phyloP scores from a whole-genome alignment of 2,329 filamentous ascomycete species.

The Claviceps cyperi region DNA sequence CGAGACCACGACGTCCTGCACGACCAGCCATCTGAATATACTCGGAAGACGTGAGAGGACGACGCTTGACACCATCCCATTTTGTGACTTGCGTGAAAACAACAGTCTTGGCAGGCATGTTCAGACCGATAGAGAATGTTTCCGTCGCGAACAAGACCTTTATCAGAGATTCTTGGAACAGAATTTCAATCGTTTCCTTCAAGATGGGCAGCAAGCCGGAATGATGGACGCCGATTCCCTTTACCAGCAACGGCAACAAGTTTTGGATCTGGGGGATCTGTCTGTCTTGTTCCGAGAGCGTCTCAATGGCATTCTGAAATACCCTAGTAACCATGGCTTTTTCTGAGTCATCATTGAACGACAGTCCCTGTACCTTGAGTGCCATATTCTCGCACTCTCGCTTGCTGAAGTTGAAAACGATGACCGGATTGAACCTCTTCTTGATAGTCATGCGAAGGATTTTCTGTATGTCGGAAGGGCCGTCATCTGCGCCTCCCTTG shows the following conservation, averaged over 20 bases:
- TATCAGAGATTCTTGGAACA: constrained; percentile 95
- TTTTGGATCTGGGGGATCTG: constrained; percentile 80
- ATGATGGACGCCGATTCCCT: constrained; percentile 94
- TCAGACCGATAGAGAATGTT: constrained; percentile 95
- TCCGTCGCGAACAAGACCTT: constrained; percentile 97
- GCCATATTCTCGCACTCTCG: constrained; percentile 87
- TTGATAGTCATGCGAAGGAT: constrained; percentile 98
- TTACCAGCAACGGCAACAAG: constrained; percentile 73
- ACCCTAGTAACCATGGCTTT: constrained; percentile 90
- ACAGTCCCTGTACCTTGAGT: constrained; percentile 69
- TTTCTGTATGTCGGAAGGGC: constrained; percentile 80
- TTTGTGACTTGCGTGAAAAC: constrained; percentile 97
- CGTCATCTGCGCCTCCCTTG: constrained; percentile 66
- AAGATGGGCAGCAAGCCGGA: constrained; percentile 88
- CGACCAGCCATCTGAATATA: constrained; percentile 99
- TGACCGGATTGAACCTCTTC: constrained; percentile 94
- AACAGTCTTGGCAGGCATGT: constrained; percentile 98
- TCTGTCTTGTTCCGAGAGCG: constrained; percentile 81
- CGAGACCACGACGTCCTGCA: constrained; percentile 89
- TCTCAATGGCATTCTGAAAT: constrained; percentile 84
- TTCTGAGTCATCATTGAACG: constrained; percentile 93
- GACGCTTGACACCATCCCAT: constrained; percentile 68
- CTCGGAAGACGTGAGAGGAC: constrained; percentile 85
- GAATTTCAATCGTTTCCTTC: constrained; percentile 96
- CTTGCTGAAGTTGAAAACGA: constrained; percentile 99